These are phyloP conservation scores for Hypoxylon subgilvum DNA, from an alignment of 495 filamentous ascomycete genomes.

Conservation along the genomic window DNA sequence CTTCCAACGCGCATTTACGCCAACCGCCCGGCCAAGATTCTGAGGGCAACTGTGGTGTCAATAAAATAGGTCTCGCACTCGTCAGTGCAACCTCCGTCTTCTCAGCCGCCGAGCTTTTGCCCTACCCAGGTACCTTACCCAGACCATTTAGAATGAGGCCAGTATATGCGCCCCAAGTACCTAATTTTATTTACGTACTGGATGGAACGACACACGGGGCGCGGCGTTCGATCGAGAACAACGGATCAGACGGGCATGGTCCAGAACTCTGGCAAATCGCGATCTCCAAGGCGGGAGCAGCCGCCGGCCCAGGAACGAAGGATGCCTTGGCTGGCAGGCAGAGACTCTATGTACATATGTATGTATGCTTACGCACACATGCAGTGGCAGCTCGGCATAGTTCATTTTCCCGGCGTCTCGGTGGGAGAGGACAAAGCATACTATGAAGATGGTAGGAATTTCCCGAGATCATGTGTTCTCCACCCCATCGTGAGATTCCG, in stretches of 20 bases:
- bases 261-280: constrained; percentile 7
- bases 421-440: not conserved
- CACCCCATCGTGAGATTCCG: constrained; percentile 7
- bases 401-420: not conserved
- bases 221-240: not conserved
- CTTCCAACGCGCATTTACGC: too few species aligned
- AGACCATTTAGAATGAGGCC: not conserved
- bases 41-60: too few species aligned
- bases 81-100: constrained; percentile 25
- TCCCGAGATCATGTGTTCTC: not conserved
- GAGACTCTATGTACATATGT: not conserved
- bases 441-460: not conserved
- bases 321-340: not conserved
- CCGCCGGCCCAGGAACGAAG: constrained; percentile 8
- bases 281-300: constrained; percentile 13
- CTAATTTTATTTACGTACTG: constrained; percentile 33
- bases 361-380: constrained; percentile 11
- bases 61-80: constrained; percentile 4
- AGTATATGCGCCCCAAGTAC: not conserved
- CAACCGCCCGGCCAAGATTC: too few species aligned
- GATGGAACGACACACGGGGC: constrained; percentile 22
- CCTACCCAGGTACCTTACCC: not conserved
- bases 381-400: not conserved
- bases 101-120: not conserved
- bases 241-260: not conserved